phyloP scores from a whole-genome alignment of 176 grass and related monocot species.

The Thinopyrum elongatum region DNA sequence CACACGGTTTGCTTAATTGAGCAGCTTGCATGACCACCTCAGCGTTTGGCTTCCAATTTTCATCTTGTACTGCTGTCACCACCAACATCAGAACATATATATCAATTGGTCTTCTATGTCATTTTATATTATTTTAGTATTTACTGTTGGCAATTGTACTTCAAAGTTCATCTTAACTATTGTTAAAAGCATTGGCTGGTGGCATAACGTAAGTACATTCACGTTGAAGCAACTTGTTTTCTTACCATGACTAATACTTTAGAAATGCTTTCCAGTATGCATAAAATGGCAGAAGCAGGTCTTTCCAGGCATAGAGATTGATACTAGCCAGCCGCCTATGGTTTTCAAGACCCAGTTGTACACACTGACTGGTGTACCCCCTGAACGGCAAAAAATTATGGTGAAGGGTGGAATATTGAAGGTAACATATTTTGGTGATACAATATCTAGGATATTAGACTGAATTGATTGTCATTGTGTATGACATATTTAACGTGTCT shows the following conservation, averaged over 20 bases:
- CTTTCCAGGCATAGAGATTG: conserved; percentile 79
- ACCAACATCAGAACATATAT: neutral
- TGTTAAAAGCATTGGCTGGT: neutral
- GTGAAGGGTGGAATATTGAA: conserved; percentile 98
- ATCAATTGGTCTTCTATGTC: neutral
- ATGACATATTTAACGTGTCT: neutral
- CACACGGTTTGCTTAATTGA: neutral
- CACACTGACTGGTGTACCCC: conserved; percentile 89
- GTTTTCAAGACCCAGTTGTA: conserved; percentile 96
- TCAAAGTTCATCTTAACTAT: neutral
- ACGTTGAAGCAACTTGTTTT: neutral
- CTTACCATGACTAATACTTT: conserved; percentile 12
- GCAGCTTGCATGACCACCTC: neutral
- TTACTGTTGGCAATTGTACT: neutral
- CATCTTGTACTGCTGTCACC: neutral
- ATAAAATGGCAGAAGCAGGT: conserved; percentile 98
- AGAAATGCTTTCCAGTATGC: conserved; percentile 63
- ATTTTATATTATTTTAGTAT: neutral
- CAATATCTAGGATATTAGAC: conserved; percentile 8
- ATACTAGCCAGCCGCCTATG: conserved; percentile 81
- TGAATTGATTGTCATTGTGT: neutral
- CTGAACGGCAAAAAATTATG: conserved; percentile 98
- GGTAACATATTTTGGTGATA: conserved; percentile 42
- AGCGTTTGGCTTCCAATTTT: neutral
- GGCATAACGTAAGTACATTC: conserved; percentile 15